These are phyloP conservation scores for Penicillium verrucosum DNA, from an alignment of 2,329 filamentous ascomycete genomes.

Conservation along the genomic window DNA sequence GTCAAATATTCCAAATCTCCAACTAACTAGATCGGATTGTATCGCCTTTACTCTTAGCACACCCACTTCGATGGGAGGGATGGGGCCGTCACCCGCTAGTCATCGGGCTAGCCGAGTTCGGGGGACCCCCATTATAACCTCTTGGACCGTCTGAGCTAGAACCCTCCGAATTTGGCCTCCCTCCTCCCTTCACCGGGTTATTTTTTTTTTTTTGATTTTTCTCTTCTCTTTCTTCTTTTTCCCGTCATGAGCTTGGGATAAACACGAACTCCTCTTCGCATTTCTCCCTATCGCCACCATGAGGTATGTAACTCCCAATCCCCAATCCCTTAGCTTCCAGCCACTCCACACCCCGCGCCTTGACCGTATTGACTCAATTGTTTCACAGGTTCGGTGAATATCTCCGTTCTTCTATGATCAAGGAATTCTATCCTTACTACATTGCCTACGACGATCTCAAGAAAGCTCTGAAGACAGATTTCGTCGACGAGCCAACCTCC, in stretches of 20 bases:
- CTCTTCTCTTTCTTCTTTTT: not conserved
- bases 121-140: not conserved
- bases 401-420: conserved; percentile 90
- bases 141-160: conserved; percentile 1
- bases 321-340: not conserved
- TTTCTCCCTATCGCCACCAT: conserved; percentile 12
- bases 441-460: conserved; percentile 97
- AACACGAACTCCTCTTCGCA: not conserved
- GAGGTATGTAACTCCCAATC: conserved; percentile 11
- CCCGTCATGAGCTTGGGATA: conserved; percentile 8
- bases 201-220: not conserved
- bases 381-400: conserved; percentile 80
- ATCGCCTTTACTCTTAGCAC: not conserved
- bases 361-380: conserved; percentile 11
- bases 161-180: not conserved
- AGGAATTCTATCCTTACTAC: conserved; percentile 97
- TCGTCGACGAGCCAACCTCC: conserved; percentile 50
- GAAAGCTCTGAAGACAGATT: conserved; percentile 73
- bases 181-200: not conserved
- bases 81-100: conserved; percentile 13
- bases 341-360: conserved; percentile 2
- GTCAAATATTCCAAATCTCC: not conserved
- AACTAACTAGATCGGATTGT: not conserved
- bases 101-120: conserved; percentile 8
- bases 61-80: not conserved